phyloP scores from a whole-genome alignment of 2,329 filamentous ascomycete genomes.

The Scedosporium dehoogii region DNA sequence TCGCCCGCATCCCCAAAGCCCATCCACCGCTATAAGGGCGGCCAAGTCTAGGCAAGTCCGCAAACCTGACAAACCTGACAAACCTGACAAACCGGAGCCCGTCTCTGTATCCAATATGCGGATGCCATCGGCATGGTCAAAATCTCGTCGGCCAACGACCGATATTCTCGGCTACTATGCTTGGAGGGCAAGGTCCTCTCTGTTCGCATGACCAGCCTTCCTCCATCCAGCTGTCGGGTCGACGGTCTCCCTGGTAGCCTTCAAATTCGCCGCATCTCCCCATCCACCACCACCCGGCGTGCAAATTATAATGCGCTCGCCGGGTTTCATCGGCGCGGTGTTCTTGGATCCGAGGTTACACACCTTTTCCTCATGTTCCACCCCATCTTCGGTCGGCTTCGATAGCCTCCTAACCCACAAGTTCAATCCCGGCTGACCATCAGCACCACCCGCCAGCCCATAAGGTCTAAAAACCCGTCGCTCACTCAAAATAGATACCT shows the following conservation, averaged over 20 bases:
- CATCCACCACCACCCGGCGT: constrained; percentile 72
- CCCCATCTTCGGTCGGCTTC: constrained; percentile 33
- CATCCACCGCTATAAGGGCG: no score
- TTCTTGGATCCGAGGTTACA: constrained; percentile 76
- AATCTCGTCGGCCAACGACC: no score
- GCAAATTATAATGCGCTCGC: constrained; percentile 66
- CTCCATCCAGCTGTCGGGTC: constrained; percentile 49
- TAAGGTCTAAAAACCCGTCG: constrained; percentile 60
- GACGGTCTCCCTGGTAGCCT: constrained; percentile 35
- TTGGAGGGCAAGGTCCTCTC: constrained; percentile 51
- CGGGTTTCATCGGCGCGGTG: constrained; percentile 63
- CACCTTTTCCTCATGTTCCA: constrained; percentile 45
- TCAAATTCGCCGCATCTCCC: constrained; percentile 32
- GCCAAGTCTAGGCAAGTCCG: no score
- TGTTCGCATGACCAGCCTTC: constrained; percentile 45
- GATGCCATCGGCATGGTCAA: no score
- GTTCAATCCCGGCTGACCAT: constrained; percentile 71
- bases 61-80: no score
- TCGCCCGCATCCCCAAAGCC: no score
- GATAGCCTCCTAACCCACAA: constrained; percentile 72
- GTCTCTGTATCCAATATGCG: no score
- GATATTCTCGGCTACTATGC: constrained; percentile 21
- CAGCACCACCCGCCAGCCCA: constrained; percentile 72
- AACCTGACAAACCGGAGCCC: no score
- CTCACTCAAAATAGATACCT: constrained; percentile 70